A percentile compares a stretch with the other conserved stretches of the same genome.
These are phyloP conservation scores for Coix lacrymajobi DNA, from an alignment of 176 grass and related monocot genomes.

Conservation along the genomic window DNA sequence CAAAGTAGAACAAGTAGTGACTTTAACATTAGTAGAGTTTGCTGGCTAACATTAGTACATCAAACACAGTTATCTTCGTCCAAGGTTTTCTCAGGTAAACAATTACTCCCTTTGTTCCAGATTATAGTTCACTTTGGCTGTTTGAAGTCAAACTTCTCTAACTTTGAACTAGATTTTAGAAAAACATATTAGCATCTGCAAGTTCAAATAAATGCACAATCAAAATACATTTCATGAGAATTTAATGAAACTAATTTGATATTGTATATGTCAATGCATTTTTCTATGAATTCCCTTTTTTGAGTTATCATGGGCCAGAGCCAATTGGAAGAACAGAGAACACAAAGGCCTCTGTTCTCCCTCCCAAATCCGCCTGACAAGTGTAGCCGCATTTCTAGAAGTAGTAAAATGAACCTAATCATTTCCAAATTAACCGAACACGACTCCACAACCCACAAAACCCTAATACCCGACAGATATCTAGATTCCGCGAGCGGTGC, in stretches of 20 bases:
- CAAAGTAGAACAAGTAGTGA: background rate
- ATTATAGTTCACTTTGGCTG: background rate
- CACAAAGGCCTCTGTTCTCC: background rate
- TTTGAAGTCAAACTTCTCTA: background rate
- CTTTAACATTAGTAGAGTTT: background rate
- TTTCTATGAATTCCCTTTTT: background rate
- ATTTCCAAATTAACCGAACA: background rate
- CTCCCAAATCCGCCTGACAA: background rate
- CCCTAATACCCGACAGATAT: background rate
- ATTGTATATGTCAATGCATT: background rate
- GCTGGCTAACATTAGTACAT: constrained; percentile 1
- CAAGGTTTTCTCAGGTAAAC: background rate
- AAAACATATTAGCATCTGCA: background rate
- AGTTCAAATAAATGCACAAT: background rate
- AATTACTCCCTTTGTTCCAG: background rate
- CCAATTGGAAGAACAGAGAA: background rate
- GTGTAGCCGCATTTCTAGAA: background rate
- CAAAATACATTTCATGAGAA: background rate
- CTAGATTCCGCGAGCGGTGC: background rate
- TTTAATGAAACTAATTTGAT: background rate
- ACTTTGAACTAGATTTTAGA: background rate
- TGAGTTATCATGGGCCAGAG: background rate
- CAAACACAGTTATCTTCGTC: background rate
- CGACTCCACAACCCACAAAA: background rate
- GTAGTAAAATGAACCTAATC: background rate